These are phyloP conservation scores for Potentilla sterilis DNA, from an alignment of 306 rosid species.

Conservation along the genomic window DNA sequence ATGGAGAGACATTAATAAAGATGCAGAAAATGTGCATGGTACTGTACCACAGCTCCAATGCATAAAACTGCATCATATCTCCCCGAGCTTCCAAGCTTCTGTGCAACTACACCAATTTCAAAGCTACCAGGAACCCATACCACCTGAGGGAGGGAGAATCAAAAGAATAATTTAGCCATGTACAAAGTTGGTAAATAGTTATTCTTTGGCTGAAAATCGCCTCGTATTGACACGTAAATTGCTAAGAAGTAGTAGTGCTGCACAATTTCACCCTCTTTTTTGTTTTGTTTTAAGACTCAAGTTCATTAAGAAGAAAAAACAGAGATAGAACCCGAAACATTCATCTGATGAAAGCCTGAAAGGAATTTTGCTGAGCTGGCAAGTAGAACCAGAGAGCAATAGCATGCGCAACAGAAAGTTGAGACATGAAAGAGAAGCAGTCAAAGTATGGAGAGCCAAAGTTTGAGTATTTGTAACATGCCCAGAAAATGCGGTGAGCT, in stretches of 20 bases:
- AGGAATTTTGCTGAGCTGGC: background rate
- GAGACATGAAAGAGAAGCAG: background rate
- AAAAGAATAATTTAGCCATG: slow-evolving; percentile 14
- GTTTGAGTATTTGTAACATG: background rate
- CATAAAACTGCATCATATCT: slow-evolving; percentile 79
- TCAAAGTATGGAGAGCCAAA: background rate
- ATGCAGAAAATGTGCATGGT: background rate
- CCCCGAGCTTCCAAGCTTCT: slow-evolving; percentile 66
- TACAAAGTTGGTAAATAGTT: background rate
- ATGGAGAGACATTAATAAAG: slow-evolving; percentile 6
- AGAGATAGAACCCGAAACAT: background rate
- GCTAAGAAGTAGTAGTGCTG: background rate
- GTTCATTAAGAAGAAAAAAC: background rate
- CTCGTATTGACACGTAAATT: background rate
- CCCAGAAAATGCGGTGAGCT: background rate
- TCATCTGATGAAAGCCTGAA: background rate
- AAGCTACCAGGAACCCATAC: slow-evolving; percentile 98
- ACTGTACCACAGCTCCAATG: slow-evolving; percentile 93
- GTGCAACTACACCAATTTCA: slow-evolving; percentile 80
- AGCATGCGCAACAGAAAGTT: background rate
- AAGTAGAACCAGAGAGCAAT: background rate
- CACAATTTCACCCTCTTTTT: background rate
- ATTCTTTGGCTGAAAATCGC: background rate
- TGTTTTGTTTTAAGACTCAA: background rate
- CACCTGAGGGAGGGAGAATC: slow-evolving; percentile 48